Percentiles rank a stretch among this genome's conserved stretches.
Conservation (phyloP, 2,329 filamentous ascomycete species). For the Penicillium sp. region DNA sequence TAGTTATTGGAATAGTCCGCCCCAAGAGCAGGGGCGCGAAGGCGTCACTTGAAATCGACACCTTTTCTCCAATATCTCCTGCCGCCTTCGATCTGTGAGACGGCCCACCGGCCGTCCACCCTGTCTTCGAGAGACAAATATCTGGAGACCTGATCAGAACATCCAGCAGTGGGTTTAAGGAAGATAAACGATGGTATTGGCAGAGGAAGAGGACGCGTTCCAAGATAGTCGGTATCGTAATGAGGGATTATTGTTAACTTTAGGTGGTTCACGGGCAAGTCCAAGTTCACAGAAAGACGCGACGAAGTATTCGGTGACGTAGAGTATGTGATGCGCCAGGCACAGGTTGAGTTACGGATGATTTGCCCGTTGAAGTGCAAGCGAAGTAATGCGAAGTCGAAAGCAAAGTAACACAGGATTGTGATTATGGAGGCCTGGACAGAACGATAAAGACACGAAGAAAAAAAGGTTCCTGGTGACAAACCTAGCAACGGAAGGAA, state of each 20-base stretch:
- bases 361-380: neutral
- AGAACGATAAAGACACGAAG: too few species aligned
- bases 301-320: neutral
- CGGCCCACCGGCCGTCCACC: constrained; percentile 23
- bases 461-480: neutral
- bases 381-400: neutral
- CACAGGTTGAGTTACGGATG: neutral
- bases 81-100: constrained; percentile 17
- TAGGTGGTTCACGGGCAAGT: too few species aligned
- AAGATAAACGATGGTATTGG: constrained; percentile 1
- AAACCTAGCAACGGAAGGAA: neutral
- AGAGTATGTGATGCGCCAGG: neutral
- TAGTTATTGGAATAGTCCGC: neutral
- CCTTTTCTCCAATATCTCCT: constrained; percentile 5
- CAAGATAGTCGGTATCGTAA: neutral
- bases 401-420: neutral
- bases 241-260: neutral
- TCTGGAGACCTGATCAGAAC: constrained; percentile 3
- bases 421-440: neutral
- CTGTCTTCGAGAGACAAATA: constrained; percentile 8
- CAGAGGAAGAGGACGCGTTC: neutral
- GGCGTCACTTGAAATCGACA: neutral
- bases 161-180: constrained; percentile 5
- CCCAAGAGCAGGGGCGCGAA: neutral
- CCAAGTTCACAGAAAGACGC: neutral